Conservation (phyloP, 2,329 filamentous ascomycete genomes). For the Neofusicoccum cordaticola region DNA sequence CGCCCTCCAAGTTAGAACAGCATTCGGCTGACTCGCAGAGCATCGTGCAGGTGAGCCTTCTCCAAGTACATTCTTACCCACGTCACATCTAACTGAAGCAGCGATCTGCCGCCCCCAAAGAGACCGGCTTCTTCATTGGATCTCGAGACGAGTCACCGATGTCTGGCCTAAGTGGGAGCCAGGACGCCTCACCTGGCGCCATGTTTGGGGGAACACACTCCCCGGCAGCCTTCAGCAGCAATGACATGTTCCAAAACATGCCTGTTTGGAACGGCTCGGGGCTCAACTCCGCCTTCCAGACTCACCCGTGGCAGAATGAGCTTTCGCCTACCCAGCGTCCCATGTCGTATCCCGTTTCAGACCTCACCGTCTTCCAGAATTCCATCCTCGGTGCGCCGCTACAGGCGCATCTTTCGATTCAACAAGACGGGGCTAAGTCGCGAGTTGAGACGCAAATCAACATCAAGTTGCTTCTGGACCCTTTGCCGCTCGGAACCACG, state of each 20-base stretch:
- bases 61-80: too few relatives aligned
- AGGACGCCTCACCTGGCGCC: conserved; percentile 1
- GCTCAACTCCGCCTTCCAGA: background rate
- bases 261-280: conserved; percentile 5
- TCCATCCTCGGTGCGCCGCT: background rate
- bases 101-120: background rate
- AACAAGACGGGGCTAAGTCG: conserved; percentile 59
- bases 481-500: conserved; percentile 71
- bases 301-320: background rate
- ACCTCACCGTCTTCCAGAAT: background rate
- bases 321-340: conserved; percentile 6
- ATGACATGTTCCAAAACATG: conserved; percentile 3
- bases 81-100: background rate
- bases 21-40: background rate
- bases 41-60: background rate
- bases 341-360: background rate
- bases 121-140: conserved; percentile 2
- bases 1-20: background rate
- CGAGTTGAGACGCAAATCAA: conserved; percentile 96
- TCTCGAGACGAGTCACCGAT: conserved; percentile 13
- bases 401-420: background rate
- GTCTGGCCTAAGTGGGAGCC: conserved; percentile 12
- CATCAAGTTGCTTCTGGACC: conserved; percentile 74
- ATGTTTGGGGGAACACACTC: conserved; percentile 3
- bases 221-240: background rate